phyloP scores from a whole-genome alignment of 495 filamentous ascomycete genomes.

The Podospora sp. region DNA sequence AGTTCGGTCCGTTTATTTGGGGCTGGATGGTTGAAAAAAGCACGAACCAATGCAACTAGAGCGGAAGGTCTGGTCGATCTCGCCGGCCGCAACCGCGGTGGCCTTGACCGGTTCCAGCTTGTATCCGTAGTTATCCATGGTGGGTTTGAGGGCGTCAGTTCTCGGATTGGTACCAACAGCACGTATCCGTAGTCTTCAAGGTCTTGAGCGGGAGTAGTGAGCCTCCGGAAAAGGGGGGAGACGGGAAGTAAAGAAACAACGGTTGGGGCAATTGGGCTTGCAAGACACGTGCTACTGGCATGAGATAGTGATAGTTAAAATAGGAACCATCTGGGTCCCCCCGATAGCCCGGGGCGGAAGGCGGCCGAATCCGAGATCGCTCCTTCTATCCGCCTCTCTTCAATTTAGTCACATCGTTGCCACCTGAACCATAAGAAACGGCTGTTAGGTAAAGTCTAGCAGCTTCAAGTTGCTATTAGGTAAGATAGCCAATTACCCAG shows the following conservation, averaged over 20 bases:
- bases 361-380: constrained; percentile 31
- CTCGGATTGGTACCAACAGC: too few relatives aligned
- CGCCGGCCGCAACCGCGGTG: constrained; percentile 52
- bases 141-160: not conserved
- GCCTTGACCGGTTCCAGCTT: constrained; percentile 50
- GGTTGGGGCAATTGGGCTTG: not conserved
- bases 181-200: too few relatives aligned
- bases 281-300: not conserved
- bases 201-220: not conserved
- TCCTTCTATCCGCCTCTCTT: not conserved
- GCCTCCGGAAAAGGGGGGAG: not conserved
- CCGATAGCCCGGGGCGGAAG: constrained; percentile 15
- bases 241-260: not conserved
- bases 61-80: constrained; percentile 73
- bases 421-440: not conserved
- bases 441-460: not conserved
- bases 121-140: constrained; percentile 45
- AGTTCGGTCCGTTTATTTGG: not conserved
- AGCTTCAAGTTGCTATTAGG: not conserved
- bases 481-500: not conserved
- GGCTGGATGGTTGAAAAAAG: not conserved
- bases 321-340: constrained; percentile 10
- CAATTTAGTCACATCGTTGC: not conserved
- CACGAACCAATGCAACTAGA: constrained; percentile 68
- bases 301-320: constrained; percentile 22